Percentiles rank a stretch among this genome's conserved stretches.
Conservation (phyloP, 225 moss, liverwort and hornwort species). For the Pseudoscleropodium purum region DNA sequence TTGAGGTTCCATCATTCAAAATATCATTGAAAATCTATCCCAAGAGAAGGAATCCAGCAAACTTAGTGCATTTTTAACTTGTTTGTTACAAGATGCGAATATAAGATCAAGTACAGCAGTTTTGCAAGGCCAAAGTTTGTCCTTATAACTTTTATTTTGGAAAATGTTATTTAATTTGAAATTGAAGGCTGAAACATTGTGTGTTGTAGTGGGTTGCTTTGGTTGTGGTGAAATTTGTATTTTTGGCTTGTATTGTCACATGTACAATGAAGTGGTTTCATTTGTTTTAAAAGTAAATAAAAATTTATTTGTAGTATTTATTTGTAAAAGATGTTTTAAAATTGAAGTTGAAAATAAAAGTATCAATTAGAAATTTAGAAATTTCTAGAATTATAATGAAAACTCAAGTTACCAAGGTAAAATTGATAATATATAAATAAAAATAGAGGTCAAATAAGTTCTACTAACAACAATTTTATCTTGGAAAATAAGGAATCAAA, state of each 20-base stretch:
- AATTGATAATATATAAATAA: too few relatives aligned
- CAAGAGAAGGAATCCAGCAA: not conserved
- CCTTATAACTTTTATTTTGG: not conserved
- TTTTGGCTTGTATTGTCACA: not conserved
- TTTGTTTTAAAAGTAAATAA: not conserved
- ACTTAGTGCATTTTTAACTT: not conserved
- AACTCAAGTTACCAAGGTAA: not conserved
- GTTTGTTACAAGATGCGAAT: not conserved
- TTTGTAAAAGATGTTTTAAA: not conserved
- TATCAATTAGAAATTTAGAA: not conserved
- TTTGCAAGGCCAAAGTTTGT: not conserved
- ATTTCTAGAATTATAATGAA: not conserved
- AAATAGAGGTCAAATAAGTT: not conserved
- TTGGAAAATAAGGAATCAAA: not conserved
- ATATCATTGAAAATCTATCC: not conserved
- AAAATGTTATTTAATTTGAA: not conserved
- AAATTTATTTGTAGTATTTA: too few relatives aligned
- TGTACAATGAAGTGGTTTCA: not conserved
- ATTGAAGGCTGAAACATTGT: not conserved
- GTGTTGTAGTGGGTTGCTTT: not conserved
- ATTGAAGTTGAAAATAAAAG: not conserved
- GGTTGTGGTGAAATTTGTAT: not conserved
- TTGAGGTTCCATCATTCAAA: not conserved
- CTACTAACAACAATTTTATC: rapidly evolving
- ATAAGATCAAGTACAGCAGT: not conserved